These are phyloP conservation scores for Panaeolus papilionaceus DNA, from an alignment of 768 basidiomycete genomes.

Conservation along the genomic window DNA sequence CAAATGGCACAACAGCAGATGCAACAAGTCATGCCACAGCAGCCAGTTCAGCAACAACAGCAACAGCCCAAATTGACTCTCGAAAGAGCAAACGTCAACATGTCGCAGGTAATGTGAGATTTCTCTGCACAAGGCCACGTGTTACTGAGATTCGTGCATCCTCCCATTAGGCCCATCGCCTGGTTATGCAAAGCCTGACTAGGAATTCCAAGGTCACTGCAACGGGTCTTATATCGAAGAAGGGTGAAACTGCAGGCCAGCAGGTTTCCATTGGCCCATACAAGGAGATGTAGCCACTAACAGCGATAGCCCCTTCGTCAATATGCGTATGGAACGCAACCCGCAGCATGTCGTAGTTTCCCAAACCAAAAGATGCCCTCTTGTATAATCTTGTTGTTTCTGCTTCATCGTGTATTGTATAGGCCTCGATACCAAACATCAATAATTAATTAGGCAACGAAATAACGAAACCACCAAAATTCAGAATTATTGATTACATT, in stretches of 20 bases:
- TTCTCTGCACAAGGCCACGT: background rate
- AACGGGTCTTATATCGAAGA: constrained; percentile 26
- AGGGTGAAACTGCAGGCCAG: constrained; percentile 9
- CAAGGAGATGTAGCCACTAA: background rate
- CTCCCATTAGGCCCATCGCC: constrained; percentile 25
- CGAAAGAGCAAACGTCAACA: constrained; percentile 1
- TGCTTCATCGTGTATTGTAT: too few relatives aligned
- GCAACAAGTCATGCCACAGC: constrained; percentile 6
- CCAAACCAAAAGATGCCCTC: too few relatives aligned
- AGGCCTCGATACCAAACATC: background rate
- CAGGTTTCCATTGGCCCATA: constrained; percentile 1
- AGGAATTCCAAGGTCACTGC: constrained; percentile 31
- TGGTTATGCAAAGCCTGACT: constrained; percentile 32
- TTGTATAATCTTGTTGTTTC: too few relatives aligned
- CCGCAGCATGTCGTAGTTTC: too few relatives aligned
- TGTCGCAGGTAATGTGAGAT: background rate
- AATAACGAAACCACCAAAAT: too few relatives aligned
- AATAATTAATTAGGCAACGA: too few relatives aligned
- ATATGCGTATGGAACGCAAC: background rate
- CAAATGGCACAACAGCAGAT: background rate
- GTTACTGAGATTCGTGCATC: background rate
- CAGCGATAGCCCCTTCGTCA: background rate
- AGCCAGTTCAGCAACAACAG: constrained; percentile 3
- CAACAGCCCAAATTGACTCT: constrained; percentile 2
- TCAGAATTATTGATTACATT: constrained; percentile 32